Evolutionary conservation across 768 basidiomycete species (phyloP).

Genomic region (Scleroderma citrinum): DNA sequence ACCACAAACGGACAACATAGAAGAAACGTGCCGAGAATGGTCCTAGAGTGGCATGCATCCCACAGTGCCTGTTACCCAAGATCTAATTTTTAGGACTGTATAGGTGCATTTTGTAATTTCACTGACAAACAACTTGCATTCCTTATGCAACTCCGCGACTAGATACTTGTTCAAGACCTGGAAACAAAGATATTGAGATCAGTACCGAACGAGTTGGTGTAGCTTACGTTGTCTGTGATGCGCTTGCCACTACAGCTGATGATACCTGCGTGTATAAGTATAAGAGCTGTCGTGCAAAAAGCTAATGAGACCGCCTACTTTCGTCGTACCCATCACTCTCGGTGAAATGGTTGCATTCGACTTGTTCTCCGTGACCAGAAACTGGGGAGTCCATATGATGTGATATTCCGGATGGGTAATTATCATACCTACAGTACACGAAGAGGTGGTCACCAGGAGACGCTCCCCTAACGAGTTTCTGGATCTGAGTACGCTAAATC

Average conservation of each 20-base stretch:
- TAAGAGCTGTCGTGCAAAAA: background rate
- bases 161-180: constrained; percentile 20
- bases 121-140: constrained; percentile 24
- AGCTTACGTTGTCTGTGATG: constrained; percentile 21
- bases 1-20: background rate
- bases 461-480: constrained; percentile 38
- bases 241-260: constrained; percentile 6
- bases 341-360: constrained; percentile 34
- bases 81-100: background rate
- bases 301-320: constrained; percentile 26
- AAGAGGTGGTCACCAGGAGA: constrained; percentile 46
- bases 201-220: constrained; percentile 28
- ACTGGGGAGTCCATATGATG: constrained; percentile 21
- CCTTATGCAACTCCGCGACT: constrained; percentile 21
- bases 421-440: constrained; percentile 44
- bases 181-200: background rate
- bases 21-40: constrained; percentile 19
- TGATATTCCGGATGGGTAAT: background rate
- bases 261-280: constrained; percentile 7
- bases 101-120: background rate
- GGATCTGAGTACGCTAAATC: constrained; percentile 37
- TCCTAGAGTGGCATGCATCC: constrained; percentile 20
- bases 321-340: constrained; percentile 52
- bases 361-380: constrained; percentile 47
- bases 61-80: constrained; percentile 16